Evolutionary conservation across 23 red algal genomes (phyloP).

Genomic region (Cyanidioschyzon merolae): DNA sequence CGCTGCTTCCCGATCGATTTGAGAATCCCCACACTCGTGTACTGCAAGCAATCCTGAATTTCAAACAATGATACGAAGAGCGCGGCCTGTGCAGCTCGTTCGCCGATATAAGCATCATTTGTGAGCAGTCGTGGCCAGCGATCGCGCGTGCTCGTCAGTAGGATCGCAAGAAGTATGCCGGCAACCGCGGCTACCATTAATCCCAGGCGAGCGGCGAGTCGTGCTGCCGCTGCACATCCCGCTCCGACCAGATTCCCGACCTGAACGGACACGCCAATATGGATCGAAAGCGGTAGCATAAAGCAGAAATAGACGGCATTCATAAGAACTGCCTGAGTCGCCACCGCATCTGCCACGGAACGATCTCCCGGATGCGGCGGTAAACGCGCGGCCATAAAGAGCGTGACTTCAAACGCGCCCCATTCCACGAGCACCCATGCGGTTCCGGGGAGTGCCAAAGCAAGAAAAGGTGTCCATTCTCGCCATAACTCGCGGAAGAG

Average conservation of each 20-base stretch:
- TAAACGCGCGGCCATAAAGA: conserved; percentile 11
- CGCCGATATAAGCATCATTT: neutral
- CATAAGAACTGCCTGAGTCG: conserved; percentile 1
- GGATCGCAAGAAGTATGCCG: neutral
- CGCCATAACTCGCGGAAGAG: neutral
- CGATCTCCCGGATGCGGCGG: neutral
- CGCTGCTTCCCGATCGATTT: conserved; percentile 12
- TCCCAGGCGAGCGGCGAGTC: neutral
- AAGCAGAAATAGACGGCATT: conserved; percentile 21
- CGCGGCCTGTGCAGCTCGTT: neutral
- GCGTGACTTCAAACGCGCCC: conserved; percentile 12
- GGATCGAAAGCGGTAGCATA: conserved; percentile 6
- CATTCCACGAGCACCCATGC: conserved; percentile 1
- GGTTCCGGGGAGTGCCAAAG: neutral
- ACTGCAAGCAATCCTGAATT: conserved; percentile 5
- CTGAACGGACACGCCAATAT: neutral
- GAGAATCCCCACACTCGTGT: conserved; percentile 10
- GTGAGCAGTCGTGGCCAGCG: neutral
- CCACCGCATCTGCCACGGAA: neutral
- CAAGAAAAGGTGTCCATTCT: neutral
- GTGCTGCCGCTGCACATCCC: neutral
- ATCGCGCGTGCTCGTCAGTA: neutral
- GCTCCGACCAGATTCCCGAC: conserved; percentile 7
- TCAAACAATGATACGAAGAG: conserved; percentile 6
- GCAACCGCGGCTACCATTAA: neutral